Conservation (phyloP, 2,329 filamentous ascomycete species). For the Colletotrichum sp. region DNA sequence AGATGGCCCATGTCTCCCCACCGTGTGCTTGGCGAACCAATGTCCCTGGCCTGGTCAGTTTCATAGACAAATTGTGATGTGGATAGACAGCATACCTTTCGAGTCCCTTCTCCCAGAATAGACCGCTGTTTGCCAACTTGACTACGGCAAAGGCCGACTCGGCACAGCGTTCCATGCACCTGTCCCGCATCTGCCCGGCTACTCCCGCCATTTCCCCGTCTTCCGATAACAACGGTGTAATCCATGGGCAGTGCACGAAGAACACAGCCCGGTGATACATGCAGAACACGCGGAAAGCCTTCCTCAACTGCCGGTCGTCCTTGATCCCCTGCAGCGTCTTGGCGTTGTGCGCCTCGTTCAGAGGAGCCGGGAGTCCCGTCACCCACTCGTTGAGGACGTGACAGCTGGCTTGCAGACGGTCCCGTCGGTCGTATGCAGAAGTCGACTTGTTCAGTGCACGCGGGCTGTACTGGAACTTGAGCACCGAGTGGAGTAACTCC, state of each 20-base stretch:
- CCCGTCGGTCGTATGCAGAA: neutral
- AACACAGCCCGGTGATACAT: constrained; percentile 10
- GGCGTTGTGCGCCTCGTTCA: constrained; percentile 1
- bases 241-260: constrained; percentile 12
- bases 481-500: neutral
- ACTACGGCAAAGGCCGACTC: constrained; percentile 11
- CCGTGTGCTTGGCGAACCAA: neutral
- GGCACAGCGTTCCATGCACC: neutral
- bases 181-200: neutral
- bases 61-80: no score
- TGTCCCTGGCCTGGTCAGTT: neutral
- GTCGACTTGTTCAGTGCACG: neutral
- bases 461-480: constrained; percentile 14
- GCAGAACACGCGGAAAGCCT: constrained; percentile 8
- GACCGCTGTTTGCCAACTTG: constrained; percentile 3
- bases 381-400: constrained; percentile 11
- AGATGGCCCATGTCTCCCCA: constrained; percentile 14
- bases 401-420: constrained; percentile 4
- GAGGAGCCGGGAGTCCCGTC: neutral
- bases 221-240: neutral
- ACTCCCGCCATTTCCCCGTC: neutral
- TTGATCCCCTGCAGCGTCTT: neutral
- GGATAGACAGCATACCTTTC: neutral
- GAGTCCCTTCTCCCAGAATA: constrained; percentile 7
- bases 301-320: neutral